Percentiles rank a stretch among this genome's conserved stretches.
These are phyloP conservation scores for Pouteria campechiana DNA, from an alignment of 179 eudicot genomes.

Conservation along the genomic window DNA sequence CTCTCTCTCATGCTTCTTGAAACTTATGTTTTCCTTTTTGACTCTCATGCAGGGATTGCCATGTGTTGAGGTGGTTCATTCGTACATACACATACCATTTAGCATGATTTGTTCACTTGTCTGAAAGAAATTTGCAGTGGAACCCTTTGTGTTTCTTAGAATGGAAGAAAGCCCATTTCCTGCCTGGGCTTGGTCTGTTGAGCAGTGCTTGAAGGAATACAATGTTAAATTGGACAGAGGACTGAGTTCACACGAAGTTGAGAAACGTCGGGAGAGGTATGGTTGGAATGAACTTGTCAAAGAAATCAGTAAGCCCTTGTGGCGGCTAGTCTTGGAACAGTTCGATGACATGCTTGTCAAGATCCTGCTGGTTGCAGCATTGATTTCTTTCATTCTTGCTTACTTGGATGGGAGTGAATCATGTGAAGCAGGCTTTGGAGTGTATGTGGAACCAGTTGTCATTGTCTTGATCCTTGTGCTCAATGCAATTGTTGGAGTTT, in stretches of 20 bases:
- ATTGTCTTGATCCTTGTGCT: constrained; percentile 56
- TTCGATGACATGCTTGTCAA: constrained; percentile 78
- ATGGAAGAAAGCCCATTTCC: constrained; percentile 42
- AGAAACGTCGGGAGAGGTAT: constrained; percentile 30
- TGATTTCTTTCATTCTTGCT: constrained; percentile 63
- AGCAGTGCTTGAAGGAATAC: constrained; percentile 55
- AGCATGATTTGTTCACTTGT: too few relatives aligned
- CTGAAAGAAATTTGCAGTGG: too few relatives aligned
- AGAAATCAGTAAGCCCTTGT: constrained; percentile 64
- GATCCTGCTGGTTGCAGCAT: constrained; percentile 65
- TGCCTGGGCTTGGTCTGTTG: constrained; percentile 66
- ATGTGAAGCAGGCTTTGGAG: constrained; percentile 38
- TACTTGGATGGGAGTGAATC: constrained; percentile 39
- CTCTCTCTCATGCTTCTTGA: too few relatives aligned
- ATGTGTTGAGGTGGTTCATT: too few relatives aligned
- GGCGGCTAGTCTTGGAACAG: constrained; percentile 70
- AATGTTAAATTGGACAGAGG: constrained; percentile 61
- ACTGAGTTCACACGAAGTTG: constrained; percentile 47
- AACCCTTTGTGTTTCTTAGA: too few relatives aligned
- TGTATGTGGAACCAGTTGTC: constrained; percentile 74
- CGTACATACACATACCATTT: too few relatives aligned
- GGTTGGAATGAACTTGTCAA: constrained; percentile 77
- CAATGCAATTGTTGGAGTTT: constrained; percentile 80
- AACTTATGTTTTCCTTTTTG: too few relatives aligned
- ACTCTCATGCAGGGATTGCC: too few relatives aligned